Evolutionary conservation across 139 green algal genomes (phyloP).

Genomic region (Chlamydomonas asymmetrica): DNA sequence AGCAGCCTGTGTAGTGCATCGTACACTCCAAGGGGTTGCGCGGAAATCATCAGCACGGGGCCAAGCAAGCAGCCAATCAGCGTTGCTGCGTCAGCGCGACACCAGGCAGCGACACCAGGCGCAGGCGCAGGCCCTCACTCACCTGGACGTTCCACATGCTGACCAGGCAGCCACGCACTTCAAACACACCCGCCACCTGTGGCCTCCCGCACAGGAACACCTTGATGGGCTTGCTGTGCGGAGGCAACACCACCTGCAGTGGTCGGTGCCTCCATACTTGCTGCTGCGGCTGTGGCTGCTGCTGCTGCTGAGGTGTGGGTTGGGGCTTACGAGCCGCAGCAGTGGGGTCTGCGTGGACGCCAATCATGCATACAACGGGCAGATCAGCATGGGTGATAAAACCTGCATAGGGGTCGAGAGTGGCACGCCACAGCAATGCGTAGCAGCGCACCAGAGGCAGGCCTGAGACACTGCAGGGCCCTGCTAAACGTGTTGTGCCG

Average conservation of each 20-base stretch:
- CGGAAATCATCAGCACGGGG: not conserved
- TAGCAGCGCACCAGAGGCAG: too few species aligned
- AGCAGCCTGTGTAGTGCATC: not conserved
- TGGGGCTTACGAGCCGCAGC: not conserved
- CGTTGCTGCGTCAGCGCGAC: not conserved
- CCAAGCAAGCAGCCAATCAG: not conserved
- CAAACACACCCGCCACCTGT: constrained; percentile 47
- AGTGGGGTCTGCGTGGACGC: constrained; percentile 1
- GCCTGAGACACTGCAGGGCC: too few species aligned
- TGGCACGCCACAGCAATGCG: too few species aligned
- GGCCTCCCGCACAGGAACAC: constrained; percentile 48
- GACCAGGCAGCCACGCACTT: constrained; percentile 54
- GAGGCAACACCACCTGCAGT: constrained; percentile 47
- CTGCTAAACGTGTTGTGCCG: too few species aligned
- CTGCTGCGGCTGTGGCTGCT: not conserved
- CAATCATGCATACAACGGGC: not conserved
- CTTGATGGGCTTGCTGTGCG: constrained; percentile 47
- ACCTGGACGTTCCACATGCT: not conserved
- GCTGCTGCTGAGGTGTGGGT: not conserved
- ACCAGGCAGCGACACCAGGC: not conserved
- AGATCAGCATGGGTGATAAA: not conserved
- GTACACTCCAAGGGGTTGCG: not conserved
- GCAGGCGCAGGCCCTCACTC: not conserved
- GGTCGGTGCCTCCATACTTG: constrained; percentile 37
- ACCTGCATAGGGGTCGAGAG: not conserved